phyloP scores from a whole-genome alignment of 2,329 filamentous ascomycete genomes.

The Aspergillus candidus region DNA sequence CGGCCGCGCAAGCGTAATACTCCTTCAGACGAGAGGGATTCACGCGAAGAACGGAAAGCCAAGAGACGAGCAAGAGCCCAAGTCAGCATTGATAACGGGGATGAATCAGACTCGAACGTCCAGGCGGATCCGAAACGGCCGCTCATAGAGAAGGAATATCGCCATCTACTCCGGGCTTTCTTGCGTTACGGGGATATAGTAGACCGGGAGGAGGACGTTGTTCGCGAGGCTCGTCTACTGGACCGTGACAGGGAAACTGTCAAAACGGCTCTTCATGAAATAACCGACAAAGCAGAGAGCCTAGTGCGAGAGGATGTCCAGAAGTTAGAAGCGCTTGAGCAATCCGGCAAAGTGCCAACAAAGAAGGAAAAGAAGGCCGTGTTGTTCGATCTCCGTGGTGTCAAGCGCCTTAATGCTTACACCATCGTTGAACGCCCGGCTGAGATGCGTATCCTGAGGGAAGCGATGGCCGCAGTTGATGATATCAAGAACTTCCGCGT shows the following conservation, averaged over 20 bases:
- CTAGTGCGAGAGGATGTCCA: constrained; percentile 69
- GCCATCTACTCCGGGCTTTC: constrained; percentile 84
- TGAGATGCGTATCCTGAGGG: constrained; percentile 77
- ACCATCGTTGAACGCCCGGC: constrained; percentile 86
- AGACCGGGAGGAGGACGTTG: constrained; percentile 78
- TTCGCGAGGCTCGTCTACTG: constrained; percentile 76
- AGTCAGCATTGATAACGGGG: constrained; percentile 59
- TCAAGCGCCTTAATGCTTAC: constrained; percentile 93
- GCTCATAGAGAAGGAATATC: constrained; percentile 84
- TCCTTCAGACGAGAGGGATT: constrained; percentile 48
- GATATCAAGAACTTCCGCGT: constrained; percentile 80
- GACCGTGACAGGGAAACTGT: constrained; percentile 80
- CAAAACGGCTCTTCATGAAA: constrained; percentile 66
- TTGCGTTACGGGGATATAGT: constrained; percentile 87
- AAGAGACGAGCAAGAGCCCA: constrained; percentile 67
- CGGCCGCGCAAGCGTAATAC: constrained; percentile 68
- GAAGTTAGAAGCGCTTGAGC: constrained; percentile 59
- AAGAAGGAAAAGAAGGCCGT: constrained; percentile 99
- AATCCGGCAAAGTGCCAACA: constrained; percentile 71
- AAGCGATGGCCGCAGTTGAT: constrained; percentile 57
- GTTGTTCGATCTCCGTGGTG: constrained; percentile 85
- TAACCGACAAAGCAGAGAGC: constrained; percentile 64
- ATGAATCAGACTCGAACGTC: constrained; percentile 60
- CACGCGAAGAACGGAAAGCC: constrained; percentile 58
- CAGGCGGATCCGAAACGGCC: constrained; percentile 77